A percentile compares a stretch with the other conserved stretches of the same genome.
phyloP scores from a whole-genome alignment of 768 basidiomycete species.

The Ephemerocybe angulata region DNA sequence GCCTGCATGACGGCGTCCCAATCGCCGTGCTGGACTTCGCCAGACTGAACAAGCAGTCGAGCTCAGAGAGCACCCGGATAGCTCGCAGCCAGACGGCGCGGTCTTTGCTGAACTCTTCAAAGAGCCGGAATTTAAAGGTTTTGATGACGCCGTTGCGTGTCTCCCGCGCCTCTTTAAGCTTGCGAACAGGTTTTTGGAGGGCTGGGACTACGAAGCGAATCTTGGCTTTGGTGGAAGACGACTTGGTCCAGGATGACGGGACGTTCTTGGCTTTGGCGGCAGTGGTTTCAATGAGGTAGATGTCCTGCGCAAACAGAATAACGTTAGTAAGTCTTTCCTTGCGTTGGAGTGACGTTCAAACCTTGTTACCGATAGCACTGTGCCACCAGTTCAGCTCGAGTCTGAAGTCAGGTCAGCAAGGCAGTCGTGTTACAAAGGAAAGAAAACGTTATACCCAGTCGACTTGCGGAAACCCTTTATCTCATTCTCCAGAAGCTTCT shows the following conservation, averaged over 20 bases:
- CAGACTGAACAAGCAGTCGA: constrained; percentile 93
- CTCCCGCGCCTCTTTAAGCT: constrained; percentile 92
- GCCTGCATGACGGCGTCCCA: constrained; percentile 92
- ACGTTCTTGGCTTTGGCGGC: constrained; percentile 48
- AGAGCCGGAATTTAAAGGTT: constrained; percentile 77
- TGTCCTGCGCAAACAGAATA: constrained; percentile 53
- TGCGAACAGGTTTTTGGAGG: constrained; percentile 65
- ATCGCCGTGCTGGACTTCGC: constrained; percentile 87
- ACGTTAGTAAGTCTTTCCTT: background rate
- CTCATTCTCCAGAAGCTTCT: constrained; percentile 65
- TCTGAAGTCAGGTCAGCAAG: constrained; percentile 12
- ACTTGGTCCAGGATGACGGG: constrained; percentile 85
- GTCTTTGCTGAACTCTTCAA: constrained; percentile 77
- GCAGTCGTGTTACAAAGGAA: background rate
- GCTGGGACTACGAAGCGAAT: constrained; percentile 77
- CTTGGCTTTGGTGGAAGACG: constrained; percentile 72
- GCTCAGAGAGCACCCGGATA: constrained; percentile 82
- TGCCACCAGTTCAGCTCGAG: constrained; percentile 42
- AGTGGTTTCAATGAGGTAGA: constrained; percentile 81
- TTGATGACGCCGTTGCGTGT: constrained; percentile 76
- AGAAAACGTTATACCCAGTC: constrained; percentile 48
- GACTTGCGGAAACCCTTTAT: constrained; percentile 64
- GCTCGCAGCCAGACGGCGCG: constrained; percentile 79
- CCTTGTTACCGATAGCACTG: constrained; percentile 81
- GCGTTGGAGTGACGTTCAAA: constrained; percentile 16